These are phyloP conservation scores for Globisporangium emineosum DNA, from an alignment of 352 stramenopile genomes.

Conservation along the genomic window DNA sequence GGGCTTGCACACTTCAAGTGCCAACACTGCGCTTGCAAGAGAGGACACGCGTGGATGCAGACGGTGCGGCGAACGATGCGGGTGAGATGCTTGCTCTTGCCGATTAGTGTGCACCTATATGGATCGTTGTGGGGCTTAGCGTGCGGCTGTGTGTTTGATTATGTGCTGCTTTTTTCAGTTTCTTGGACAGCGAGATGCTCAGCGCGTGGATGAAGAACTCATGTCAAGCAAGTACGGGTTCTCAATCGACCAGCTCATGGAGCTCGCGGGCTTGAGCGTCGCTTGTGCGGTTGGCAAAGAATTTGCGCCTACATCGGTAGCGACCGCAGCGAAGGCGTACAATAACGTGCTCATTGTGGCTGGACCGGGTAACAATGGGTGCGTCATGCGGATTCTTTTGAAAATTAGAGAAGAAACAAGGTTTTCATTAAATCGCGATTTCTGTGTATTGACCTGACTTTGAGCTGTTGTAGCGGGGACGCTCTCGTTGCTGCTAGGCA, in stretches of 20 bases:
- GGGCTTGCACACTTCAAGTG: slow-evolving; percentile 3
- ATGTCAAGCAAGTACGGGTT: slow-evolving; percentile 89
- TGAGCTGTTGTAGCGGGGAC: slow-evolving; percentile 78
- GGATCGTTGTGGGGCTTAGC: not conserved
- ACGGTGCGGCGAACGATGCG: slow-evolving; percentile 10
- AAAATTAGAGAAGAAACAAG: not conserved
- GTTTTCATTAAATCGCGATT: not conserved
- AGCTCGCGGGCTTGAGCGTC: slow-evolving; percentile 96
- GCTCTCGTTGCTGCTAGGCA: slow-evolving; percentile 97
- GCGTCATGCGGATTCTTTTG: not conserved
- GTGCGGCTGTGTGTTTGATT: not conserved
- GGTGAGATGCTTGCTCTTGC: not conserved
- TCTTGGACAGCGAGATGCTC: slow-evolving; percentile 65
- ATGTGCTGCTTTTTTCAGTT: slow-evolving; percentile 31
- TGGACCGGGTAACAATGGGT: slow-evolving; percentile 98
- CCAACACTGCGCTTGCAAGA: not conserved
- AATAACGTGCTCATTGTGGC: slow-evolving; percentile 90
- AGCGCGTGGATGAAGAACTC: slow-evolving; percentile 88
- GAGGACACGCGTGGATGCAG: not conserved
- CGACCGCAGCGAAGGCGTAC: slow-evolving; percentile 2
- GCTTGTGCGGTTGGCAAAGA: slow-evolving; percentile 87
- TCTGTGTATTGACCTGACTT: not conserved
- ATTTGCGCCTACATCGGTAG: slow-evolving; percentile 25
- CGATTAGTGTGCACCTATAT: not conserved
- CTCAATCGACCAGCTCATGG: slow-evolving; percentile 98